Evolutionary conservation across 106 monocot species (phyloP).

Genomic region (Amphibolis antarctica): DNA sequence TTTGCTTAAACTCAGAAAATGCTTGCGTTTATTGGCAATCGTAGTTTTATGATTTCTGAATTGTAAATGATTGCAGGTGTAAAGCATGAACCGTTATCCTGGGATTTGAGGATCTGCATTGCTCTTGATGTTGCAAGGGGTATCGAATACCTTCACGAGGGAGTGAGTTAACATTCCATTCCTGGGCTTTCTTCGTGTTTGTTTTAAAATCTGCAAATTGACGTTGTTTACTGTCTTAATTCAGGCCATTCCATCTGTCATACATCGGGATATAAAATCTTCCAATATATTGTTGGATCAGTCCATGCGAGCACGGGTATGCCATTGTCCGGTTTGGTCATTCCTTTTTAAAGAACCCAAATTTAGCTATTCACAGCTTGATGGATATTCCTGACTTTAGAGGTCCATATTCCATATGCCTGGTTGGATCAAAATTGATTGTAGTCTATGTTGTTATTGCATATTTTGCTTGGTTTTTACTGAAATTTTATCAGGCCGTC

Average conservation of each 20-base stretch:
- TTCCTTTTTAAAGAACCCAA: too few relatives aligned
- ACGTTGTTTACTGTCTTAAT: constrained; percentile 3
- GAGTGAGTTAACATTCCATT: constrained; percentile 31
- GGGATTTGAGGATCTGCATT: constrained; percentile 69
- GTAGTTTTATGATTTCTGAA: too few relatives aligned
- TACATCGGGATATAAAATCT: constrained; percentile 93
- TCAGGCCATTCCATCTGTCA: constrained; percentile 80
- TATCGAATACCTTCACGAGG: constrained; percentile 93
- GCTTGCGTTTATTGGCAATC: too few relatives aligned
- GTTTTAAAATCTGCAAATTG: too few relatives aligned
- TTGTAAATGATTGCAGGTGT: constrained; percentile 28
- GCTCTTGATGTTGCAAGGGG: constrained; percentile 94
- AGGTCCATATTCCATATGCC: too few relatives aligned
- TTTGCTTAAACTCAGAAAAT: too few relatives aligned
- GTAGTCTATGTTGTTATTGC: too few relatives aligned
- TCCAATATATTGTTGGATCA: constrained; percentile 84
- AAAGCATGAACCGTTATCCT: constrained; percentile 33
- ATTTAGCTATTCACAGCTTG: too few relatives aligned
- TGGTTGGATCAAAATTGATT: too few relatives aligned
- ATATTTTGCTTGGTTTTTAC: too few relatives aligned
- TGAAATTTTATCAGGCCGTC: too few relatives aligned
- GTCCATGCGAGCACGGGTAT: constrained; percentile 82
- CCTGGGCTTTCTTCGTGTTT: background rate
- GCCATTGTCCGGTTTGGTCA: background rate
- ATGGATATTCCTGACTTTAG: too few relatives aligned